Evolutionary conservation across 331 rosid species (phyloP).

Genomic region (Malus hybrid): DNA sequence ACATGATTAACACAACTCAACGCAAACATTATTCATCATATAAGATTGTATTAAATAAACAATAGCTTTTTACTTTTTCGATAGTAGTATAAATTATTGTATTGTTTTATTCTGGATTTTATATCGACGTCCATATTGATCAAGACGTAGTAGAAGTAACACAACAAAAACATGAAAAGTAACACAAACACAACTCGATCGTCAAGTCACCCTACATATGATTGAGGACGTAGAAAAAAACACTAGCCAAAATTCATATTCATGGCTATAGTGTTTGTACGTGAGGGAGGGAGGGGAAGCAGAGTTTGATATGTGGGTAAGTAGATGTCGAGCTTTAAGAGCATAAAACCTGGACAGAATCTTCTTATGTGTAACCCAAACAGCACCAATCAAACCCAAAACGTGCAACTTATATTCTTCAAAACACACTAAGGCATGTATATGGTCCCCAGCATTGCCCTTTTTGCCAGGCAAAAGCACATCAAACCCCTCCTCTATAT

Average conservation of each 20-base stretch:
- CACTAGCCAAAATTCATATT: not conserved
- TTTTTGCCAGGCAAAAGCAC: conserved; percentile 27
- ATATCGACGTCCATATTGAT: too few species aligned
- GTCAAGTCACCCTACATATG: too few species aligned
- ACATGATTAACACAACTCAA: too few species aligned
- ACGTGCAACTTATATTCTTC: conserved; percentile 20
- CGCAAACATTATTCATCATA: too few species aligned
- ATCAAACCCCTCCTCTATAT: conserved; percentile 10
- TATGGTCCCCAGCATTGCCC: conserved; percentile 30
- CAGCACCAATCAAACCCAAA: conserved; percentile 25
- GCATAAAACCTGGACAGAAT: conserved; percentile 47
- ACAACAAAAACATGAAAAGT: too few species aligned
- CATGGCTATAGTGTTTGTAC: not conserved
- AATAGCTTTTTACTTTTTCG: too few species aligned
- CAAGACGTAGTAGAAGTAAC: too few species aligned
- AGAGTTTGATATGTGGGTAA: conserved; percentile 9
- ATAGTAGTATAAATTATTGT: too few species aligned
- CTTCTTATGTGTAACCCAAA: conserved; percentile 18
- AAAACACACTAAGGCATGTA: conserved; percentile 12
- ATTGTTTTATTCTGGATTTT: too few species aligned
- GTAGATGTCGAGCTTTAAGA: conserved; percentile 27
- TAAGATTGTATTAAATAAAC: too few species aligned
- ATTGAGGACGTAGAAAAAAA: too few species aligned
- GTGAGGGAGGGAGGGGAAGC: not conserved
- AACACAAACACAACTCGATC: too few species aligned